Conservation (phyloP, 345 rosid species). For the Lagerstroemia speciosa region DNA sequence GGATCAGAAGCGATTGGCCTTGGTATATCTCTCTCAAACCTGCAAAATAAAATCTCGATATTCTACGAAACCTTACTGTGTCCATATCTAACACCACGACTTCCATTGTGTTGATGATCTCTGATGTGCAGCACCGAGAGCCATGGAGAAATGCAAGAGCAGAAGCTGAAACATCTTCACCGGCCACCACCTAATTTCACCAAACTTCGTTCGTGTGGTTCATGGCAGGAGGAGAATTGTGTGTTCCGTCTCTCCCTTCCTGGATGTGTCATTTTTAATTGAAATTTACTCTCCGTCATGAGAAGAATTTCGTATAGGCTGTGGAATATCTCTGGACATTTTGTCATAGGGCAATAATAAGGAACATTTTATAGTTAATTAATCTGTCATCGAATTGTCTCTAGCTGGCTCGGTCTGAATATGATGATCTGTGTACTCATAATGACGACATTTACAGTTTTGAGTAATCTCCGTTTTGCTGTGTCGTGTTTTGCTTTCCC, state of each 20-base stretch:
- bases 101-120: neutral
- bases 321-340: conserved; percentile 5
- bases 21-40: conserved; percentile 26
- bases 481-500: conserved; percentile 14
- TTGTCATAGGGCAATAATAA: neutral
- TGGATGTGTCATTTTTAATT: neutral
- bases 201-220: neutral
- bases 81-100: neutral
- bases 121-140: conserved; percentile 38
- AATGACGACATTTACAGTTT: neutral
- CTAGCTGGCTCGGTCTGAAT: neutral
- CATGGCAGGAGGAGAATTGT: neutral
- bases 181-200: neutral
- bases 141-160: conserved; percentile 61
- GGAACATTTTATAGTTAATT: neutral
- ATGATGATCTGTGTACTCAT: neutral
- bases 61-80: neutral
- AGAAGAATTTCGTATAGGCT: neutral
- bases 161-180: conserved; percentile 23
- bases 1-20: conserved; percentile 96
- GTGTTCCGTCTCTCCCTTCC: neutral
- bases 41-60: neutral
- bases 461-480: conserved; percentile 4
- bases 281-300: neutral
- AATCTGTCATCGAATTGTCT: neutral